Evolutionary conservation across 1,284 basidiomycete genomes (phyloP).

Genomic region (Trametes polyzona): DNA sequence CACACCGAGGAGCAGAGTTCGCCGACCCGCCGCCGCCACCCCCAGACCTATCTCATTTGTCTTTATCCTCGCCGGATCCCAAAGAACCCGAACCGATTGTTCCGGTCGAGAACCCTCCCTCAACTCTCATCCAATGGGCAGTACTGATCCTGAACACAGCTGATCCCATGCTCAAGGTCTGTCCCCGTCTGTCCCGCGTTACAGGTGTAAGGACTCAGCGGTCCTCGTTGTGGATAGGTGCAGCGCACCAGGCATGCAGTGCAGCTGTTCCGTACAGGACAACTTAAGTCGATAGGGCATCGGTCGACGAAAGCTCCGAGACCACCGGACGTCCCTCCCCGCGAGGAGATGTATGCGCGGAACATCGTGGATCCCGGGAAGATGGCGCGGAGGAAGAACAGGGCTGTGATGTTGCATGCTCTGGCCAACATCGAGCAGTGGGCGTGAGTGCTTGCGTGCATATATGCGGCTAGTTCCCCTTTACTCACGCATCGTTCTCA

Average conservation of each 20-base stretch:
- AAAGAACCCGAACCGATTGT: conserved; percentile 49
- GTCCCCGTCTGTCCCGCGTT: too few species aligned
- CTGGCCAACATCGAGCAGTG: conserved; percentile 92
- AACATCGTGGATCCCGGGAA: conserved; percentile 69
- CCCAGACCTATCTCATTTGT: conserved; percentile 33
- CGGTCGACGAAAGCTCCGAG: conserved; percentile 49
- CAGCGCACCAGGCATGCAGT: conserved; percentile 74
- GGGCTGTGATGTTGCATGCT: conserved; percentile 80
- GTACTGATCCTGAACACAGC: conserved; percentile 75
- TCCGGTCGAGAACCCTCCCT: conserved; percentile 52
- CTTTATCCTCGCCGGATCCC: conserved; percentile 24
- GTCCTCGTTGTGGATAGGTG: too few species aligned
- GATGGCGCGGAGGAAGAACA: conserved; percentile 65
- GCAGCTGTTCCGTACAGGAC: conserved; percentile 69
- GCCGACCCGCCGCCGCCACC: conserved; percentile 63
- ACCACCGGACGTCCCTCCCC: conserved; percentile 73
- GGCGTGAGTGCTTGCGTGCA: conserved; percentile 64
- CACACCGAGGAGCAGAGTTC: conserved; percentile 53
- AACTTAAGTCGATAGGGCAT: conserved; percentile 68
- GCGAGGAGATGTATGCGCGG: conserved; percentile 54
- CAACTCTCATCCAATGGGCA: conserved; percentile 76
- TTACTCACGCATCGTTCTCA: conserved; percentile 30
- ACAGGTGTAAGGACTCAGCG: too few species aligned
- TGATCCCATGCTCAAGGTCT: conserved; percentile 70
- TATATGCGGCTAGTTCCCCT: background rate